A percentile compares a stretch with the other conserved stretches of the same genome.
Evolutionary conservation across 306 rosid species (phyloP).

Genomic region (Purshia tridentata): DNA sequence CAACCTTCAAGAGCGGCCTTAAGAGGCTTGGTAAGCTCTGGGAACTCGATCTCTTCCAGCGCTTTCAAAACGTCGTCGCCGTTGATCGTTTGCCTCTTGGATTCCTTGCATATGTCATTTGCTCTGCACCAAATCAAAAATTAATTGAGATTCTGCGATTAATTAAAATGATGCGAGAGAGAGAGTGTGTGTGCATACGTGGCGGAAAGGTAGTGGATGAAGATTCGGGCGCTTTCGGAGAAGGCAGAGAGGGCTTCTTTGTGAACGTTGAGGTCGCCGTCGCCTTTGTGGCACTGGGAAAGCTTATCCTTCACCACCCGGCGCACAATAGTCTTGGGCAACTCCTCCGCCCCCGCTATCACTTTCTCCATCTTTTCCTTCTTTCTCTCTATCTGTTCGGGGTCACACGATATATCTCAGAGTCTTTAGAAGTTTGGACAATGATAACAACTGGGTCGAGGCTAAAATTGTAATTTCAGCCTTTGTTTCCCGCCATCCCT

Average conservation of each 20-base stretch:
- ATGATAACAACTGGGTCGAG: not conserved
- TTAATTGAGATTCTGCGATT: not conserved
- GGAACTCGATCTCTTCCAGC: slow-evolving; percentile 81
- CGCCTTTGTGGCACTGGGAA: slow-evolving; percentile 51
- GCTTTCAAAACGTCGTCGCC: slow-evolving; percentile 81
- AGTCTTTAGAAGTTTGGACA: not conserved
- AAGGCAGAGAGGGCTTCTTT: slow-evolving; percentile 79
- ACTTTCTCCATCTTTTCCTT: slow-evolving; percentile 41
- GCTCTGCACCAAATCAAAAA: slow-evolving; percentile 48
- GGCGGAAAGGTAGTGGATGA: slow-evolving; percentile 92
- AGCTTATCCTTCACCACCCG: slow-evolving; percentile 93
- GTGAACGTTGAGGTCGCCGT: slow-evolving; percentile 61
- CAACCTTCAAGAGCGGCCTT: slow-evolving; percentile 70
- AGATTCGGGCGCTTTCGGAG: slow-evolving; percentile 85
- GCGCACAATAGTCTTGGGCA: slow-evolving; percentile 81
- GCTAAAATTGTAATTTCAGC: not conserved
- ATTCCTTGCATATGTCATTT: slow-evolving; percentile 86
- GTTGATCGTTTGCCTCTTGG: slow-evolving; percentile 80
- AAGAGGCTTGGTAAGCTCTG: slow-evolving; percentile 68
- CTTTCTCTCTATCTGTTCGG: not conserved
- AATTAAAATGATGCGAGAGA: not conserved
- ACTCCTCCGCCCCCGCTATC: slow-evolving; percentile 58
- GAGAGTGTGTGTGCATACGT: slow-evolving; percentile 39
- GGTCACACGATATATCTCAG: not conserved
- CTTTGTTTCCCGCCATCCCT: slow-evolving; percentile 11